Evolutionary conservation across 75 land plant species (phyloP), one percentile per base, ranked within the genome.

Genomic region (Selaginella tamariscina): DNA sequence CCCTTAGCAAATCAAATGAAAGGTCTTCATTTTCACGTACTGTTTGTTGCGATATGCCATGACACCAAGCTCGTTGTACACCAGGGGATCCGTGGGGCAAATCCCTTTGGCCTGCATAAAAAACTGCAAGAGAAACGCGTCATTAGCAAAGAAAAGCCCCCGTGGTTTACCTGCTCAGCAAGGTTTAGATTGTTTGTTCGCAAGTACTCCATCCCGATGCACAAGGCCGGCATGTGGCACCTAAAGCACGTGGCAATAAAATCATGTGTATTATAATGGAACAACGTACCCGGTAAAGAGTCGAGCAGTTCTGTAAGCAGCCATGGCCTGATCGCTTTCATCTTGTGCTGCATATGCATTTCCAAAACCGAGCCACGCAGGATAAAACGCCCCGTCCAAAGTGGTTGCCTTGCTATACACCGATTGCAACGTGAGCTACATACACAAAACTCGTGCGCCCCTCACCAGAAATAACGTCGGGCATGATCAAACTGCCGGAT

Each of bases 261-360:
- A 64, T 64, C n/a, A 65, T 27, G 13, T 2, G 31, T 31, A 65
- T 22, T 8, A 29, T 27, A 29, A 5, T 8, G 2, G 5, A 65
- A 11, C 32, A n/a, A 32, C 55, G 55, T 79, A 89, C 96, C 98
- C 98, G 59, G 96, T 83, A 81, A 94, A 94, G 27, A 94, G 76
- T 59, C 96, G 91, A 55, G 85, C 91, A 54, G 96, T 87, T 21
- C 98, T 82, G 72, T 79, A 94, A 24, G 86, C 82, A 56, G 83
- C 82, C 96, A 89, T 86, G 65, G 98, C 98, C 71, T 94, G 98
- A 73, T 94, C 98, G 75, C 85, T 84, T 74, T 94, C 98, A 65
- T 90, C 88, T 82, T 85, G 82, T n/a, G 85, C 96, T 64, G 98
- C 91, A 85, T 78, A 90, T 33, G 96, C 96, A 85, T 85, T 91